Evolutionary conservation across 345 rosid species (phyloP).

Genomic region (Arabidopsis suecica): DNA sequence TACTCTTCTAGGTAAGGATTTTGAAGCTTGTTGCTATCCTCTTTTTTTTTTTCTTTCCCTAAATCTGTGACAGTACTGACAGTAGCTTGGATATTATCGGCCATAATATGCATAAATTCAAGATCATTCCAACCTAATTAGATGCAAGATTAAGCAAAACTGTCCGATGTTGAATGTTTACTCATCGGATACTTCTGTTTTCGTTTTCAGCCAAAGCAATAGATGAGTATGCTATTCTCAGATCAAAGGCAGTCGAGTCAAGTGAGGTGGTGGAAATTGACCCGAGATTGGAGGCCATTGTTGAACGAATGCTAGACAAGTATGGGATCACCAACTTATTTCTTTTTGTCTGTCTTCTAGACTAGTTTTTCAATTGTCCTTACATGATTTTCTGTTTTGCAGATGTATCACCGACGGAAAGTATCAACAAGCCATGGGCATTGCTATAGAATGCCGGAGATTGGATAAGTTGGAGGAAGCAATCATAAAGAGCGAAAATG

Average conservation of each 20-base stretch:
- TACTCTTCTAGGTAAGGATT: constrained; percentile 81
- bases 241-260: constrained; percentile 72
- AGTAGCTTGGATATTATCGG: background rate
- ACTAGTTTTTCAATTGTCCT: constrained; percentile 1
- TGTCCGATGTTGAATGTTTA: background rate
- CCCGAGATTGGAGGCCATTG: constrained; percentile 80
- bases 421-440: constrained; percentile 97
- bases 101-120: background rate
- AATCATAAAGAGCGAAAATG: constrained; percentile 77
- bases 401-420: constrained; percentile 90
- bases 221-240: constrained; percentile 87
- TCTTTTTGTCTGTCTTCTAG: background rate
- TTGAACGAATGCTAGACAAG: constrained; percentile 95
- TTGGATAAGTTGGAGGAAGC: constrained; percentile 95
- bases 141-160: background rate
- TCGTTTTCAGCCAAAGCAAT: constrained; percentile 78
- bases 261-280: constrained; percentile 65
- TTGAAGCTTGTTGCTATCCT: constrained; percentile 4
- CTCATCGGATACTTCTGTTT: constrained; percentile 17
- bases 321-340: constrained; percentile 47
- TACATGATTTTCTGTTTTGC: constrained; percentile 4
- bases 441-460: constrained; percentile 91
- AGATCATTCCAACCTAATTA: background rate
- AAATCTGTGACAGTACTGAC: background rate
- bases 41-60: background rate